Evolutionary conservation across 169 alveolate species (phyloP).

Genomic region (Pseudocohnilembus persalinus): DNA sequence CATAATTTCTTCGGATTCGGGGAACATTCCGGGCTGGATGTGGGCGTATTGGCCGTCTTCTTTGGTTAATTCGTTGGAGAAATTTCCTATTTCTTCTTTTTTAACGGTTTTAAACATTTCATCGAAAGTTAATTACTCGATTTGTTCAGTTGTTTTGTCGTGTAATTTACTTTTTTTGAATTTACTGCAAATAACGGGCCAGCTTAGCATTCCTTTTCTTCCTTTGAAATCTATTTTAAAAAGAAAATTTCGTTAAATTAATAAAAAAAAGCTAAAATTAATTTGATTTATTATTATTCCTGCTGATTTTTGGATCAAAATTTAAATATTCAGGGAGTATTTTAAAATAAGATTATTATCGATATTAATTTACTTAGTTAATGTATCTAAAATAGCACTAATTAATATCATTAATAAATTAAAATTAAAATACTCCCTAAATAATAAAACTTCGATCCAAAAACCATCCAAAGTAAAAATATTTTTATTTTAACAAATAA

Average conservation of each 20-base stretch:
- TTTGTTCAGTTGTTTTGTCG: background rate
- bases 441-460: too few species aligned
- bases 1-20: slow-evolving; percentile 65
- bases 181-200: slow-evolving; percentile 47
- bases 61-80: slow-evolving; percentile 2
- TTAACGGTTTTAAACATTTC: background rate
- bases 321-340: too few species aligned
- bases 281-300: too few species aligned
- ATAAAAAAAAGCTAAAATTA: too few species aligned
- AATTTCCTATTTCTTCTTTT: background rate
- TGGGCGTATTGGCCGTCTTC: slow-evolving; percentile 1
- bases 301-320: too few species aligned
- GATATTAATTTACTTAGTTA: too few species aligned
- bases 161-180: too few species aligned
- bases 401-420: too few species aligned
- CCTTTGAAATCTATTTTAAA: slow-evolving; percentile 34
- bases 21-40: slow-evolving; percentile 58
- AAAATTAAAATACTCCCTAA: too few species aligned
- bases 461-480: slow-evolving; percentile 56
- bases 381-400: too few species aligned
- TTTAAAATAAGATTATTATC: too few species aligned
- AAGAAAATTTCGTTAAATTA: background rate
- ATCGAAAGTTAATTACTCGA: background rate
- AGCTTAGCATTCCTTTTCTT: slow-evolving; percentile 55
- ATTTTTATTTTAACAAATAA: slow-evolving; percentile 46